phyloP scores from a whole-genome alignment of 345 rosid species.

The Eucalyptus marginata region DNA sequence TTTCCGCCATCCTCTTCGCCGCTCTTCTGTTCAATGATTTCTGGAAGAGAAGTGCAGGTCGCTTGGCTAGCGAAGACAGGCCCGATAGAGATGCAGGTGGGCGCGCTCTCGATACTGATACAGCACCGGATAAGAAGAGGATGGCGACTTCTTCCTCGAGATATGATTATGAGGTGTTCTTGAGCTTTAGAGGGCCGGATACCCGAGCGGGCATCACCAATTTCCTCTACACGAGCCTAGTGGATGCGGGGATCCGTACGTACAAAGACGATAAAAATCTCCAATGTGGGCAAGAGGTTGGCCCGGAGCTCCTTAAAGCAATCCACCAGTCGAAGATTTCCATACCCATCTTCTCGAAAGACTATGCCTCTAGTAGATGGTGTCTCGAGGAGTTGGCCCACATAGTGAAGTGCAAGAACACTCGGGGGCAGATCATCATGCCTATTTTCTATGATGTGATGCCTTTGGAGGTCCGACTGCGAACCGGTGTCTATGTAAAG shows the following conservation, averaged over 20 bases:
- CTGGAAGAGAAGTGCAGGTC: background rate
- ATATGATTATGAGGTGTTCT: background rate
- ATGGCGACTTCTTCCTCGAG: background rate
- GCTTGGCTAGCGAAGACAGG: background rate
- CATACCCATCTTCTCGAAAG: background rate
- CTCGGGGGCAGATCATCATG: background rate
- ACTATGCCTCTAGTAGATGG: background rate
- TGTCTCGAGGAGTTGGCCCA: background rate
- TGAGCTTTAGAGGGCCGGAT: background rate
- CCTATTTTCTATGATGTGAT: background rate
- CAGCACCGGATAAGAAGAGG: background rate
- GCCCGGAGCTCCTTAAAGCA: background rate
- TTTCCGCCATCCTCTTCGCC: background rate
- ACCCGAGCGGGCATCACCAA: background rate
- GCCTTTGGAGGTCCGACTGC: background rate
- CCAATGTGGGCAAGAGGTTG: background rate
- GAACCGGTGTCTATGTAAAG: background rate
- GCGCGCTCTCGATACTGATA: background rate
- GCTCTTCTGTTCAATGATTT: background rate
- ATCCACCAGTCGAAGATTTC: background rate
- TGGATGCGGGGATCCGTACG: background rate
- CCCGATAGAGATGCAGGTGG: background rate
- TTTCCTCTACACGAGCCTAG: background rate
- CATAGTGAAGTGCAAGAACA: background rate
- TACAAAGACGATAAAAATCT: background rate